These are phyloP conservation scores for Dioscorea zingiberensis DNA, from an alignment of 106 monocot genomes.

Conservation along the genomic window DNA sequence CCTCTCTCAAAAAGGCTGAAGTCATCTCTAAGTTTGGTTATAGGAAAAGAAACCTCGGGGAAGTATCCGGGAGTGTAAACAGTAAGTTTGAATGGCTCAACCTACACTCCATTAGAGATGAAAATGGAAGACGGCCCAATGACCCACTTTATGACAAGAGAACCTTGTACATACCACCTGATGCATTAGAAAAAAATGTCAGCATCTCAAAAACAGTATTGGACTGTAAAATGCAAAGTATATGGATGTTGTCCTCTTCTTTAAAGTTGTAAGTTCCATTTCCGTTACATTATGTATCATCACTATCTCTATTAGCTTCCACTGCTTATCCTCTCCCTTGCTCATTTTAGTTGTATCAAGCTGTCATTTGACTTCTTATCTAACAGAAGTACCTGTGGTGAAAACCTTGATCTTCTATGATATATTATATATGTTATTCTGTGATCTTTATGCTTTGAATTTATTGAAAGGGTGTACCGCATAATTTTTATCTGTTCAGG, in stretches of 20 bases:
- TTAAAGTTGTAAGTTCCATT: constrained; percentile 78
- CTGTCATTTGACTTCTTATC: too few relatives aligned
- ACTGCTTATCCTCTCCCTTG: too few relatives aligned
- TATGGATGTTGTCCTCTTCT: constrained; percentile 91
- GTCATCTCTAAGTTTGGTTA: constrained; percentile 9
- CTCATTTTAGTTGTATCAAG: too few relatives aligned
- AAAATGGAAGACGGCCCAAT: constrained; percentile 51
- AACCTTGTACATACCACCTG: constrained; percentile 81
- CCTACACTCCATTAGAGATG: constrained; percentile 64
- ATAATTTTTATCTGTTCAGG: constrained; percentile 24
- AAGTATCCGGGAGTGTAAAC: constrained; percentile 25
- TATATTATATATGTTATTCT: too few relatives aligned
- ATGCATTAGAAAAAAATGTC: constrained; percentile 77
- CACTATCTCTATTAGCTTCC: too few relatives aligned
- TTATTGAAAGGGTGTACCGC: neutral
- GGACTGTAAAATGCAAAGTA: constrained; percentile 85
- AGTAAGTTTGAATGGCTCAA: constrained; percentile 96
- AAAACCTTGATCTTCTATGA: too few relatives aligned
- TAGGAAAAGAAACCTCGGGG: constrained; percentile 7
- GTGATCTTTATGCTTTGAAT: too few relatives aligned
- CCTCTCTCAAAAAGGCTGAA: constrained; percentile 58
- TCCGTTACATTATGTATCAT: neutral
- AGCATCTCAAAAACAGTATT: constrained; percentile 92
- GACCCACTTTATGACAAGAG: constrained; percentile 83
- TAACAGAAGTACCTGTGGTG: too few relatives aligned